Base-by-base conservation (phyloP, 176 grass and related monocot genomes). In the Calamus simplicifolius region DNA sequence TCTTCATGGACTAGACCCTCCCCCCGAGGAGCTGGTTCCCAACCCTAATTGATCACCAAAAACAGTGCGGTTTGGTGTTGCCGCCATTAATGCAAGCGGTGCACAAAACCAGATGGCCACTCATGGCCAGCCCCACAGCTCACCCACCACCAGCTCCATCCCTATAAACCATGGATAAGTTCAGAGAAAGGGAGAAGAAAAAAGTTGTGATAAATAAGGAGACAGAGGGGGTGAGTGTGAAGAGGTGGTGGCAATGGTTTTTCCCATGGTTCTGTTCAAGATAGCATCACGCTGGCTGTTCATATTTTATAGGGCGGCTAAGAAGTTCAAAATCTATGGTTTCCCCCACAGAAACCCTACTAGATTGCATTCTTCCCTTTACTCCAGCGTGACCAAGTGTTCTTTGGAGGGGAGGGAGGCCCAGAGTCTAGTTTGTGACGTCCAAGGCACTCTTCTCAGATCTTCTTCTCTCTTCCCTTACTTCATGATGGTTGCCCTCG, bases 401-500 rank as follows among this genome's bases (percentile, higher is more conserved):
- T 49, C 62, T 38, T 67, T 68, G 19, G 29, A 62, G 54, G 63
- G 27, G 35, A 43, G 35, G 18, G 54, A 64, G 19, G 65, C 27
- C 17, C 49, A 62, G 53, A 64, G 65, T 15, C 21, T 88, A 14
- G 73, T 85, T n/a, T 97, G 51, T 25, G 81, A 85, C 75, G 56
- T 97, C 54, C 62, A 91, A 50, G 86, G 72, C 31, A 66, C 75
- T 23, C 69, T 97, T 25, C 79, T 97, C 14, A 62, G 79, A 48
- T 59, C 83, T 16, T 27, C 48, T 0, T 58, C 69, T 26, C 54
- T 79, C 16, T 97, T 97, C 66, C 87, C 93, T 53, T 97, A 77
- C 87, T 97, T 97, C 87, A 97, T 97, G 87, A 77, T 97, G n/a
- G 84, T 97, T 29, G 84, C 93, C 18, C 88, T 56, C 48, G 93